Evolutionary conservation across 2,329 filamentous ascomycete species (phyloP).

Genomic region (Rhinocladiella similis): DNA sequence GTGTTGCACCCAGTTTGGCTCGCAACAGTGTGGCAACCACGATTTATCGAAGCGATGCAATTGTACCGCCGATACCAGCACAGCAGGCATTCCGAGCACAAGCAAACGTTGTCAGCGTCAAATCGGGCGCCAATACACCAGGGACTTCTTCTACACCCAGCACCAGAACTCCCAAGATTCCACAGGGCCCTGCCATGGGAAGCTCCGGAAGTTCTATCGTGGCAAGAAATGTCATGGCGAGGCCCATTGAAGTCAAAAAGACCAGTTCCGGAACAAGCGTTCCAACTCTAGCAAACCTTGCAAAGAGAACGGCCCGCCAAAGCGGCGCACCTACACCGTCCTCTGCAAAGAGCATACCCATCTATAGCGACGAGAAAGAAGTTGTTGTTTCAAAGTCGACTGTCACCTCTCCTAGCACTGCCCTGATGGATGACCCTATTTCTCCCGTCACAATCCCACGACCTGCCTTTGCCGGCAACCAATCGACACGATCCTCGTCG

Average conservation of each 20-base stretch:
- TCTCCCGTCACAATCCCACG: constrained; percentile 21
- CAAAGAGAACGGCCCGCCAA: constrained; percentile 28
- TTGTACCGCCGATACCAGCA: constrained; percentile 74
- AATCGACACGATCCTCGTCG: constrained; percentile 24
- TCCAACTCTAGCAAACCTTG: constrained; percentile 34
- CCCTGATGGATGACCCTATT: constrained; percentile 10
- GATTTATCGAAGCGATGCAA: constrained; percentile 87
- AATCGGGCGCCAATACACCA: constrained; percentile 62
- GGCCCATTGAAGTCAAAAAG: constrained; percentile 47
- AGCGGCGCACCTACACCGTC: constrained; percentile 18
- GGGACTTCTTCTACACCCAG: constrained; percentile 55
- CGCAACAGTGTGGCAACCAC: constrained; percentile 79
- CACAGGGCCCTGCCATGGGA: constrained; percentile 36
- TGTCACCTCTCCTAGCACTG: constrained; percentile 9
- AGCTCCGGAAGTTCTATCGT: constrained; percentile 45
- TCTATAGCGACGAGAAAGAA: constrained; percentile 28
- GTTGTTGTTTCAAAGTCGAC: constrained; percentile 17
- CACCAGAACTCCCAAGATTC: constrained; percentile 62
- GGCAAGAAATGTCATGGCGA: constrained; percentile 44
- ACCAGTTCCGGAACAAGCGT: constrained; percentile 34
- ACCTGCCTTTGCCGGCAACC: constrained; percentile 21
- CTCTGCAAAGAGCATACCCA: constrained; percentile 9
- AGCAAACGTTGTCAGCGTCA: constrained; percentile 90
- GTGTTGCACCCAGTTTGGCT: constrained; percentile 48
- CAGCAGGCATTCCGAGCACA: constrained; percentile 86